These are phyloP conservation scores for Sporothrix schenckii DNA, from an alignment of 2,329 filamentous ascomycete species.

Conservation along the genomic window DNA sequence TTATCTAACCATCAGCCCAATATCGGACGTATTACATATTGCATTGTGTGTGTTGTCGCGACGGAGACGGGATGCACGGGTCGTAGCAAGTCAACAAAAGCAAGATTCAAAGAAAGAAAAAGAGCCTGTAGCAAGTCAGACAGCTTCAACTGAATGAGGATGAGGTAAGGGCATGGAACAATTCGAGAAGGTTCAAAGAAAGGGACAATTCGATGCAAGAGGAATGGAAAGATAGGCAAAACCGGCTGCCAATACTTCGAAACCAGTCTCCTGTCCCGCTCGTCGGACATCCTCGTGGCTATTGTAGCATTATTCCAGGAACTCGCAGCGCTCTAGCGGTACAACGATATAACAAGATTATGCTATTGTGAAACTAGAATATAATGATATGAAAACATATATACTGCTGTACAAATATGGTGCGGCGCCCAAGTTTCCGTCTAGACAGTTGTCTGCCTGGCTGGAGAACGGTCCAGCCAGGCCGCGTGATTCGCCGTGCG, in stretches of 20 bases:
- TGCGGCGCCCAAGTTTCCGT: not conserved
- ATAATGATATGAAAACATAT: not conserved
- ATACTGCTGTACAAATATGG: not conserved
- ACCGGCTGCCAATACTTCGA: no score
- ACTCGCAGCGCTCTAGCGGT: not conserved
- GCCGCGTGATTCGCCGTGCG: not conserved
- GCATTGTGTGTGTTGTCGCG: not conserved
- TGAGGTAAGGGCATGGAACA: not conserved
- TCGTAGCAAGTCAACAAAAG: not conserved
- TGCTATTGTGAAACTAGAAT: no score
- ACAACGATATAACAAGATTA: not conserved
- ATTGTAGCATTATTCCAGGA: not conserved
- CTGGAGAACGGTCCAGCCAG: conserved; percentile 12
- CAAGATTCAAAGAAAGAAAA: not conserved
- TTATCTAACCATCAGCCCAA: not conserved
- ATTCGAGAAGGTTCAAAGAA: conserved; percentile 12
- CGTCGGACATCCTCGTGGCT: conserved; percentile 17
- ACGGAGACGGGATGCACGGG: not conserved
- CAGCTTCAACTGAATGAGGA: no score
- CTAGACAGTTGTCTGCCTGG: not conserved
- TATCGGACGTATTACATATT: not conserved
- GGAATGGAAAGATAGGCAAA: no score
- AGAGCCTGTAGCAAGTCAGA: not conserved
- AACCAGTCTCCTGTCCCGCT: no score
- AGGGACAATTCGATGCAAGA: not conserved